These are phyloP conservation scores for Barnettozyma sucrosica DNA, from an alignment of 805 yeast genomes.

Conservation along the genomic window DNA sequence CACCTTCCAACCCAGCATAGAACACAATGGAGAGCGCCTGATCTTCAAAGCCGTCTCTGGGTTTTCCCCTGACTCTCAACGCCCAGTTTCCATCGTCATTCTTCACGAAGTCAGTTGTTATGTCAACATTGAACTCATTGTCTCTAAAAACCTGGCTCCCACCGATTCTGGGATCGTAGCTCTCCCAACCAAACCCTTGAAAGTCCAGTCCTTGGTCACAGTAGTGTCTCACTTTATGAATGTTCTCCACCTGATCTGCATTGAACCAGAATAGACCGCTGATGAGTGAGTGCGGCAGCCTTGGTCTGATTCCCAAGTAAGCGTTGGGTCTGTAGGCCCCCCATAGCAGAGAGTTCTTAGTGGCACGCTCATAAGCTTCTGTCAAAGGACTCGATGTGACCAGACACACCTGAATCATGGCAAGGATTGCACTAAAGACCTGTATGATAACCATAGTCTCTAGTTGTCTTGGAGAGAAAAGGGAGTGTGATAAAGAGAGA, in stretches of 20 bases:
- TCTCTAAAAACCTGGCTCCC: constrained; percentile 77
- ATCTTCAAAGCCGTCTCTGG: constrained; percentile 43
- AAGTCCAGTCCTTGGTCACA: constrained; percentile 71
- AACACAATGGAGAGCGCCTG: constrained; percentile 62
- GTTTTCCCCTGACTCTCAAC: constrained; percentile 58
- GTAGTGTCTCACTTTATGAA: constrained; percentile 59
- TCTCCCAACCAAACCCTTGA: constrained; percentile 76
- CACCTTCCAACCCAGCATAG: constrained; percentile 74
- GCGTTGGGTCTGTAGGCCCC: constrained; percentile 89
- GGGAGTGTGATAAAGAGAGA: too few species aligned
- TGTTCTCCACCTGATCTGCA: constrained; percentile 47
- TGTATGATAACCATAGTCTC: background rate
- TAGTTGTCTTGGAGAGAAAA: background rate
- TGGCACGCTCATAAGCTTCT: constrained; percentile 27
- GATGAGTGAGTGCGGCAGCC: constrained; percentile 66
- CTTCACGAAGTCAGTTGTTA: constrained; percentile 74
- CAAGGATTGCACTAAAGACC: background rate
- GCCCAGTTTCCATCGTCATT: constrained; percentile 77
- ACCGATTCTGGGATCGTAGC: constrained; percentile 82
- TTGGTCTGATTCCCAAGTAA: constrained; percentile 81
- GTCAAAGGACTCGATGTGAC: constrained; percentile 5
- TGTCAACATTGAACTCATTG: constrained; percentile 49
- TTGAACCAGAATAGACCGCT: constrained; percentile 89
- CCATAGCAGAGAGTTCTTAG: constrained; percentile 64
- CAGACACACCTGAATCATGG: background rate